These are phyloP conservation scores for Phytophthora hybrid DNA, from an alignment of 352 stramenopile species.

Conservation along the genomic window DNA sequence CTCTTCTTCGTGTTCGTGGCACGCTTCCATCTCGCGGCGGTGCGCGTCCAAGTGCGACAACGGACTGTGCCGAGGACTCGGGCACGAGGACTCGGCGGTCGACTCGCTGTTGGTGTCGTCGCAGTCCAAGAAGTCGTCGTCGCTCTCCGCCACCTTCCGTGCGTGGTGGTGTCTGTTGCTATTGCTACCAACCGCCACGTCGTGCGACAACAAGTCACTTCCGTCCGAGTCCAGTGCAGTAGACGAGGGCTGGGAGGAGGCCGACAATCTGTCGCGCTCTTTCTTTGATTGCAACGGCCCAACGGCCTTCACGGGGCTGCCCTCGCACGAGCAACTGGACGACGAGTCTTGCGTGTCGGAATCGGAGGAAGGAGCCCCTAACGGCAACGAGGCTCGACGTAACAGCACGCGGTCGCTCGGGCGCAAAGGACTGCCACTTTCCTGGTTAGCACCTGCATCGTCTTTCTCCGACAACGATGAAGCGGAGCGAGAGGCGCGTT, in stretches of 20 bases:
- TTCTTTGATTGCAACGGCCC: background rate
- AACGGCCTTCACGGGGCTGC: constrained; percentile 19
- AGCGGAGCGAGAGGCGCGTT: constrained; percentile 4
- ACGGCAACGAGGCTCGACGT: constrained; percentile 24
- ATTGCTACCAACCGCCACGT: constrained; percentile 17
- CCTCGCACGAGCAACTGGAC: constrained; percentile 28
- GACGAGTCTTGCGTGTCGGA: constrained; percentile 25
- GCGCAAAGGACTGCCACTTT: constrained; percentile 1
- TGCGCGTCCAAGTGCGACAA: constrained; percentile 42
- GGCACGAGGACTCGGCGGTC: constrained; percentile 75
- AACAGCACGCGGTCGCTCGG: constrained; percentile 24
- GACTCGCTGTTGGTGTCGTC: constrained; percentile 83
- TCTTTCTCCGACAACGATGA: constrained; percentile 16
- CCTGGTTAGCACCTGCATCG: constrained; percentile 7
- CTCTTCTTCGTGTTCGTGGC: constrained; percentile 63
- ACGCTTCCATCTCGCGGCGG: constrained; percentile 36
- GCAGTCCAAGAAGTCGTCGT: constrained; percentile 75
- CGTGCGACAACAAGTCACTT: constrained; percentile 29
- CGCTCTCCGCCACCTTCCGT: constrained; percentile 42
- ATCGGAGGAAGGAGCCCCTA: constrained; percentile 16
- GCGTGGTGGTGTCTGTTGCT: constrained; percentile 16
- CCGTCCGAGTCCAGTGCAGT: constrained; percentile 16
- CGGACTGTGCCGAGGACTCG: constrained; percentile 65
- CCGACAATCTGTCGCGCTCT: background rate
- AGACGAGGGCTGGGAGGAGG: constrained; percentile 19